A percentile compares a stretch with the other conserved stretches of the same genome.
phyloP scores from a whole-genome alignment of 2,329 filamentous ascomycete species.

The Aspergillus intermedius region DNA sequence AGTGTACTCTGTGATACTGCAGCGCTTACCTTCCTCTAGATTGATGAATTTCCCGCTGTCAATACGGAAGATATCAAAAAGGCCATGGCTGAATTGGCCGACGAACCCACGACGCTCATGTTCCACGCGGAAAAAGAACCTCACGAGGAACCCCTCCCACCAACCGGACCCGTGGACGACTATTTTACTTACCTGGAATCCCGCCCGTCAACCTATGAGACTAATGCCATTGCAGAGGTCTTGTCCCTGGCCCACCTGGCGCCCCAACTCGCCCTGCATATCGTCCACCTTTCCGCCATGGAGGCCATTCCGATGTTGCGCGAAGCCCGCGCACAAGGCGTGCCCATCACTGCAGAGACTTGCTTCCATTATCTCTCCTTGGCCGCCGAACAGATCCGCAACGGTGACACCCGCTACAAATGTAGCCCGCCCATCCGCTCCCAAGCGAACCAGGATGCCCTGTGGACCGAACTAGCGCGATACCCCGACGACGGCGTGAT shows the following conservation, averaged over 20 bases:
- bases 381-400: constrained; percentile 70
- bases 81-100: constrained; percentile 73
- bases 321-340: constrained; percentile 62
- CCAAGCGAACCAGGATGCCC: constrained; percentile 69
- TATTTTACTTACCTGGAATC: constrained; percentile 92
- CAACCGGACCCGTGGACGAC: constrained; percentile 62
- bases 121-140: constrained; percentile 98
- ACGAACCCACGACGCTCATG: constrained; percentile 85
- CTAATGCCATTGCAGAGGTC: constrained; percentile 81
- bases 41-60: constrained; percentile 92
- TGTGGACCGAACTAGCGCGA: constrained; percentile 72
- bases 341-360: constrained; percentile 88
- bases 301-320: constrained; percentile 78
- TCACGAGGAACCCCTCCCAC: constrained; percentile 67
- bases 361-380: constrained; percentile 93
- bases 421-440: constrained; percentile 89
- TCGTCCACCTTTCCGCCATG: constrained; percentile 83
- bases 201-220: constrained; percentile 83
- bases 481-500: constrained; percentile 65
- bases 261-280: constrained; percentile 78
- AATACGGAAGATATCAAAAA: constrained; percentile 68
- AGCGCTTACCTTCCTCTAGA: constrained; percentile 42
- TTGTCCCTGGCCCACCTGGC: constrained; percentile 72
- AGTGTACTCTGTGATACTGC: not conserved
- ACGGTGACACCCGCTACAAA: constrained; percentile 87